Base-by-base conservation (phyloP, 768 basidiomycete genomes). In the Artomyces pyxidatus region DNA sequence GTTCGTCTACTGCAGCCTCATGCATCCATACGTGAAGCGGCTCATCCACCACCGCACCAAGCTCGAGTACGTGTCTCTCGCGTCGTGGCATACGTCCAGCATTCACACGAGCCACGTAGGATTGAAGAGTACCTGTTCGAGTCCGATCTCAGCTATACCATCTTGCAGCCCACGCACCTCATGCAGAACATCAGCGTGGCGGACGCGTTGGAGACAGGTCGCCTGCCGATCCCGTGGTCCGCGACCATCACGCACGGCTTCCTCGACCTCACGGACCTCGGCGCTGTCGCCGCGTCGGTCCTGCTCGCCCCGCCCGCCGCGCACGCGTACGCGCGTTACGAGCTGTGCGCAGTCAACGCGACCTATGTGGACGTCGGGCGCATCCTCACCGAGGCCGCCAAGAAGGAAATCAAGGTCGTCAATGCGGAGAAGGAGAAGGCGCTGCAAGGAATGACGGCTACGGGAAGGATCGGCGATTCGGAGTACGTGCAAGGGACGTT, bases 81-180 rank as follows among this genome's bases (percentile, higher is more conserved):
- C 25, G 17, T 35, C 32, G 32, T n/a, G 3, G 32, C 32, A n/a
- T 35, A 35, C 32, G 17, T 11, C 11, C 32, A 35, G 32, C 11
- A 35, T 35, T 12, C 17, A 35, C 17, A 3, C 6, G 32, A 35
- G 5, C 3, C 25, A 7, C 28, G 27, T 16, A 65, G 64, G 45
- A 58, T 67, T 26, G 68, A 71, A 53, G 62, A 69, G 45, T 63
- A 68, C 28, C 63, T 71, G 8, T 59, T 66, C 38, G 65, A 68
- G 39, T 65, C 65, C 14, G 64, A 66, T 21, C 28, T 70, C 37
- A 52, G 60, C 38, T 68, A 67, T 52, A 69, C 68, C n/a, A 67
- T 71, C 42, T 60, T 67, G 19, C 51, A 66, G 61, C 66, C 67
- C 12, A 63, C 63, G 9, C 61, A 62, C 22, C 57, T 65, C 48